These are phyloP conservation scores for Catunica adiposa DNA, from an alignment of 2,329 filamentous ascomycete genomes.

Conservation along the genomic window DNA sequence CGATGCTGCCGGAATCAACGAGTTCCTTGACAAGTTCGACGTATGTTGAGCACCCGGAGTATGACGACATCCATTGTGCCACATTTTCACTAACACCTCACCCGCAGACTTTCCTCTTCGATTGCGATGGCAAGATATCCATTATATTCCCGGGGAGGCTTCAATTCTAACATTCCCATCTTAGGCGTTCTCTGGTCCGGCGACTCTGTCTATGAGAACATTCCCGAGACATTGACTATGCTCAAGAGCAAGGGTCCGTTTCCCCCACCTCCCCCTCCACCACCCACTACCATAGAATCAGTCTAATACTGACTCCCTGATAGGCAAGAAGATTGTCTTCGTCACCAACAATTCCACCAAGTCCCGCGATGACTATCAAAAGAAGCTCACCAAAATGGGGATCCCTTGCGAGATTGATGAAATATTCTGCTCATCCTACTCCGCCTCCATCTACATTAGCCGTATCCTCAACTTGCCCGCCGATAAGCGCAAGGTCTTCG, in stretches of 20 bases:
- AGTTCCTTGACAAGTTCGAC: constrained; percentile 83
- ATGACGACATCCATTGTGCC: too few relatives aligned
- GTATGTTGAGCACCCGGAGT: constrained; percentile 38
- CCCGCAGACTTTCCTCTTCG: constrained; percentile 74
- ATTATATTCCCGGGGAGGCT: background rate
- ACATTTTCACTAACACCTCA: constrained; percentile 14
- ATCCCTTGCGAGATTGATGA: constrained; percentile 73
- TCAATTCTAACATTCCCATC: background rate
- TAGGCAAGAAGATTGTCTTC: constrained; percentile 84
- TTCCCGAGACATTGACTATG: constrained; percentile 70
- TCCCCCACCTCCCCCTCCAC: background rate
- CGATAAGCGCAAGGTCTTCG: constrained; percentile 82
- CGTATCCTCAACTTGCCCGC: constrained; percentile 68
- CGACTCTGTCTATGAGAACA: constrained; percentile 70
- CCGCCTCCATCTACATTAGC: constrained; percentile 85
- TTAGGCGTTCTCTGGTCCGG: constrained; percentile 92
- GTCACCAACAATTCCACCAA: constrained; percentile 99
- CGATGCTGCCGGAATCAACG: constrained; percentile 56
- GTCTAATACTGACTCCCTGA: background rate
- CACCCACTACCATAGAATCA: constrained; percentile 8
- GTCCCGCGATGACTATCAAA: constrained; percentile 77
- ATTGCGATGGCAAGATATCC: constrained; percentile 68
- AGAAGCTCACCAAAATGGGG: constrained; percentile 68
- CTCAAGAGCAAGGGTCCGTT: constrained; percentile 58
- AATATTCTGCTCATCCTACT: constrained; percentile 92